These are phyloP conservation scores for Exophiala spinifera DNA, from an alignment of 2,329 filamentous ascomycete genomes.

Conservation along the genomic window DNA sequence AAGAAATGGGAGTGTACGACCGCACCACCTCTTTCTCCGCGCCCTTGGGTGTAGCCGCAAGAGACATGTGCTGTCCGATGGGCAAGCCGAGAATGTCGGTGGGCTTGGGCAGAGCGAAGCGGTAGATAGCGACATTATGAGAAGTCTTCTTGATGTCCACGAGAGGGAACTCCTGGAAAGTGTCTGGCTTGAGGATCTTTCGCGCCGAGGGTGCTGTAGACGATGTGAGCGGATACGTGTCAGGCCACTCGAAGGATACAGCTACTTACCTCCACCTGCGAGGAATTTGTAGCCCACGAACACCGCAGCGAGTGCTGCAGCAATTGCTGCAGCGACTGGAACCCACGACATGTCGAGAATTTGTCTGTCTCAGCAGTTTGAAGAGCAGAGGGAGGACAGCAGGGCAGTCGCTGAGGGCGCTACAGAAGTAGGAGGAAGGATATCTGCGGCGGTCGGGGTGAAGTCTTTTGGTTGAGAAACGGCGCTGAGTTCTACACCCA, in stretches of 20 bases:
- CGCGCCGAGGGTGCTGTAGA: slow-evolving; percentile 58
- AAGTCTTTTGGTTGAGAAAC: too few relatives aligned
- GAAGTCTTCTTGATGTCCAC: slow-evolving; percentile 93
- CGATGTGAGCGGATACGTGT: slow-evolving; percentile 1
- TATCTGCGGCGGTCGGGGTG: too few relatives aligned
- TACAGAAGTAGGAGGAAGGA: too few relatives aligned
- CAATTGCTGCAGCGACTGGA: slow-evolving; percentile 66
- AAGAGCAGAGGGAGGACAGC: too few relatives aligned
- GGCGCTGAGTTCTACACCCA: too few relatives aligned
- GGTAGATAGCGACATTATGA: slow-evolving; percentile 98
- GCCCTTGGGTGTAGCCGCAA: slow-evolving; percentile 77
- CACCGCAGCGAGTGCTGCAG: slow-evolving; percentile 62
- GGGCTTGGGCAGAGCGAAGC: slow-evolving; percentile 77
- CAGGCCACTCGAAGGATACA: not conserved
- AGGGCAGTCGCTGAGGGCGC: too few relatives aligned
- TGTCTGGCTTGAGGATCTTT: slow-evolving; percentile 80
- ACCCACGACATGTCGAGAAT: not conserved
- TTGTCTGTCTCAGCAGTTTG: too few relatives aligned
- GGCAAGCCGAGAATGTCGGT: slow-evolving; percentile 87
- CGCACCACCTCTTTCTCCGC: slow-evolving; percentile 78
- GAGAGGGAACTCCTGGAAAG: slow-evolving; percentile 89
- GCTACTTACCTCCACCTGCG: slow-evolving; percentile 54
- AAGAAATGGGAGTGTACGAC: slow-evolving; percentile 89
- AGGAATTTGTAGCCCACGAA: slow-evolving; percentile 71
- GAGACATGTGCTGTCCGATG: slow-evolving; percentile 98